Base-by-base conservation (phyloP, 768 basidiomycete genomes). In the Serendipita vermifera region DNA sequence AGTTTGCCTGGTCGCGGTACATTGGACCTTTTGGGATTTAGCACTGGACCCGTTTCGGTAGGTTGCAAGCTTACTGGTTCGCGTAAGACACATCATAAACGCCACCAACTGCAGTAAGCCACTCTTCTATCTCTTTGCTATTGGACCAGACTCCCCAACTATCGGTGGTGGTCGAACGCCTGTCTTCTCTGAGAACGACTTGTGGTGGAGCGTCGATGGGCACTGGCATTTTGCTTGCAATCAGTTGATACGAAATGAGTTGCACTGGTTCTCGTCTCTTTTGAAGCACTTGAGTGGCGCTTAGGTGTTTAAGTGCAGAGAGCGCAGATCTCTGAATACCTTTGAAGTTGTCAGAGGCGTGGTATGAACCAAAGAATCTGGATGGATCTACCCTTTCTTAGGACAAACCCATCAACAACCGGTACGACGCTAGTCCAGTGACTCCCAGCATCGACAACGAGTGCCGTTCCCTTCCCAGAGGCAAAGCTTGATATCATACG, bases 401-500 rank as follows among this genome's bases (percentile, higher is more conserved):
- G 79, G 38, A 98, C 96, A 64, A 97, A 99, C 3, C 96, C 96
- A 62, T 99, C 96, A 3, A 93, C 90, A 17, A 99, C 86, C 3
- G 96, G 96, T 1, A 90, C 91, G 13, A 94, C 88, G 62, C 88
- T 94, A 13, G 86, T 85, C 67, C 83, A 81, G 11, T 85, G 78
- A 60, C 90, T 84, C 3, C 96, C 96, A 43, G 98, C 79, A 63
- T 99, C 96, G 38, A 99, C 81, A 1, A 99, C 89, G 43, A 98
- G 75, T 2, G 96, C 93, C n/a, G 96, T 92, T 1, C 92, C 93
- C 66, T 90, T 93, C 27, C 96, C 96, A 54, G 93, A 86, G 14
- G 94, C 89, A 67, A 99, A 99, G 2, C 93, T 97, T 29, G 26
- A 33, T 22, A 55, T 55, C 22, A n/a, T 14, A 29, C 5, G 33